These are phyloP conservation scores for Tillandsia fasciculata DNA, from an alignment of 176 grass and related monocot genomes.

Conservation along the genomic window DNA sequence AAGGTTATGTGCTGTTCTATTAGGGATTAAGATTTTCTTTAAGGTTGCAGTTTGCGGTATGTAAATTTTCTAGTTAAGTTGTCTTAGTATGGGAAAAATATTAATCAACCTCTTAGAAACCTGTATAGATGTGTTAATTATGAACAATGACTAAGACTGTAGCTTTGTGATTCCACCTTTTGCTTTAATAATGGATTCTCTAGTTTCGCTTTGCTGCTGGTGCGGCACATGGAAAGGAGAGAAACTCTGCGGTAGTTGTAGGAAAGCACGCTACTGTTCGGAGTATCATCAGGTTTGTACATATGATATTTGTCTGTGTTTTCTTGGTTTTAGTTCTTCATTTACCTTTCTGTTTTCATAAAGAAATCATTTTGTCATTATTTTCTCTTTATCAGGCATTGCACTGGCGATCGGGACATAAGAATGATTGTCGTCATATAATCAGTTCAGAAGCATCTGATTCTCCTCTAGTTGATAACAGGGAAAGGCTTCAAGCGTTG, in stretches of 20 bases:
- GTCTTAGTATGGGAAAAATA: background rate
- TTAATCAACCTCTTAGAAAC: background rate
- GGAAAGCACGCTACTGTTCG: constrained; percentile 70
- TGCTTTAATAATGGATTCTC: too few species aligned
- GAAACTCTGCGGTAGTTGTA: constrained; percentile 77
- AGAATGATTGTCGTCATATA: constrained; percentile 48
- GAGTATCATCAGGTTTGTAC: constrained; percentile 77
- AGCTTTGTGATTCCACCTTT: too few species aligned
- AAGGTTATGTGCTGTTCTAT: background rate
- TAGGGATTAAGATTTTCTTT: background rate
- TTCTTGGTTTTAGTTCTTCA: too few species aligned
- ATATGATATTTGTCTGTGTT: constrained; percentile 6
- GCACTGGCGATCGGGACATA: constrained; percentile 84
- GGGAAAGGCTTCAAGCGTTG: too few species aligned
- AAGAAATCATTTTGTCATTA: background rate
- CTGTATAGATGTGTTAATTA: background rate
- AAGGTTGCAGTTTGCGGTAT: background rate
- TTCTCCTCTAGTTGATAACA: constrained; percentile 17
- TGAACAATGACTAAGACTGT: too few species aligned
- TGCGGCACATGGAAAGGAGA: too few species aligned
- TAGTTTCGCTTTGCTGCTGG: too few species aligned
- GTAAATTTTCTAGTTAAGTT: background rate
- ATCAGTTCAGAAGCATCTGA: constrained; percentile 39
- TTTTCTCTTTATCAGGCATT: constrained; percentile 38
- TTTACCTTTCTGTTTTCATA: constrained; percentile 4